Base-by-base conservation (phyloP, 179 eudicot species). In the Beta lomatogona region DNA sequence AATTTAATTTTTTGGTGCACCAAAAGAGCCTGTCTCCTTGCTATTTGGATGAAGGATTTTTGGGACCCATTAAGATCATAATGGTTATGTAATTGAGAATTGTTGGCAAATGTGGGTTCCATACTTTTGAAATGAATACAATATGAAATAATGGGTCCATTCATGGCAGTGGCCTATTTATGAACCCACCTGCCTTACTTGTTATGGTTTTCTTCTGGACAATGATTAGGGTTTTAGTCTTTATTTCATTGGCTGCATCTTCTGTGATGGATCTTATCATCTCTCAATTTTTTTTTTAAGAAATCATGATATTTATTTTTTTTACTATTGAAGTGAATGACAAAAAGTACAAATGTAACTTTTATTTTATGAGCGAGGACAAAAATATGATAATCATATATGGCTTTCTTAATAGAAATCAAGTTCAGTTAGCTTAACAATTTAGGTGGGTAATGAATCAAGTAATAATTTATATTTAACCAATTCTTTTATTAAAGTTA, bases 71-170 rank as follows among this genome's bases (percentile, higher is more conserved):
- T 64, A 22, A 67, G 83, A 82, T 83, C 68, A 59, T 63, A 59
- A 59, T 76, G 65, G 83, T 83, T 83, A 76, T 83, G 83, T 73
- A 79, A 77, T 79, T 76, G 85, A 75, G 69, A 83, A 66, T 50
- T 31, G 73, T 73, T 82, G 88, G 80, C 25, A 60, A 52, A 14
- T 52, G 75, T 79, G 82, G 79, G 82, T 75, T 82, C 82, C 54
- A 31, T 85, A 14, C 53, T 18, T 78, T 13, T 68, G 76, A 82
- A 79, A 63, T 36, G 80, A 66, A 71, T 82, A 81, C 84, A 81
- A 80, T 71, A n/a, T 67, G 74, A 12, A 59, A 81, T 68, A 16
- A 79, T 75, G 73, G 55, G 12, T 57, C 41, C 36, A 75, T 83
- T 67, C 41, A 69, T 69, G 86, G 50, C 70, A 60, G 61, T 83